These are phyloP conservation scores for Ustanciosporium gigantosporum DNA, from an alignment of 1,284 basidiomycete species.

Conservation along the genomic window DNA sequence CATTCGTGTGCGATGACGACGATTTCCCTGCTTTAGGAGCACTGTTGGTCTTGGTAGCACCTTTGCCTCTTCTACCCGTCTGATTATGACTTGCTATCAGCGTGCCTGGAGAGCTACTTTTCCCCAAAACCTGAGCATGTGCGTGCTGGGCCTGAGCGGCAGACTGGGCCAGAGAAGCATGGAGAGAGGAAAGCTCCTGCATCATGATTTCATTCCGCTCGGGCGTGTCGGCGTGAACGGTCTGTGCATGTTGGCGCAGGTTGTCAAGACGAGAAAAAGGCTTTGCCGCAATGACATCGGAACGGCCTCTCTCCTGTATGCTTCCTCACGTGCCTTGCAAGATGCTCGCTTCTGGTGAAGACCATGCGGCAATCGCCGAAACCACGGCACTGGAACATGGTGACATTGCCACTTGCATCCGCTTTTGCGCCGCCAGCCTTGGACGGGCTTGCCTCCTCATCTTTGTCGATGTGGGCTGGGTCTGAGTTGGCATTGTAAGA, in stretches of 20 bases:
- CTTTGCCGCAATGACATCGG: constrained; percentile 86
- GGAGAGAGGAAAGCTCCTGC: constrained; percentile 80
- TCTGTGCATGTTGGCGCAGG: constrained; percentile 91
- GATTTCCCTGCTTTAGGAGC: too few relatives aligned
- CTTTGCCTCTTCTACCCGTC: constrained; percentile 24
- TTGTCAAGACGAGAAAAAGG: constrained; percentile 97
- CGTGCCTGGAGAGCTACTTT: constrained; percentile 34
- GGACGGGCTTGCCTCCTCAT: background rate
- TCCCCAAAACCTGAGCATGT: constrained; percentile 46
- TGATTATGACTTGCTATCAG: constrained; percentile 39
- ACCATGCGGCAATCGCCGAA: constrained; percentile 96
- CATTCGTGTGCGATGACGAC: too few relatives aligned
- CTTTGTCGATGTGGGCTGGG: background rate
- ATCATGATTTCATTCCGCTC: constrained; percentile 89
- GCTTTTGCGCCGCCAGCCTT: constrained; percentile 7
- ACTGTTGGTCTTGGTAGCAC: too few relatives aligned
- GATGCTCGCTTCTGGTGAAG: constrained; percentile 89
- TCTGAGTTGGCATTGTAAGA: background rate
- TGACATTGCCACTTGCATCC: constrained; percentile 65
- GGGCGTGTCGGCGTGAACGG: constrained; percentile 84
- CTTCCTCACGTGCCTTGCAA: constrained; percentile 93
- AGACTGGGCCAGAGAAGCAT: constrained; percentile 72
- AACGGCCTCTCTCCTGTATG: constrained; percentile 96
- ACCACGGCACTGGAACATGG: constrained; percentile 91
- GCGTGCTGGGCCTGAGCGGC: constrained; percentile 52